Conservation (phyloP, 371 early-diverging fungal species). For the Apophysomyces sp. region DNA sequence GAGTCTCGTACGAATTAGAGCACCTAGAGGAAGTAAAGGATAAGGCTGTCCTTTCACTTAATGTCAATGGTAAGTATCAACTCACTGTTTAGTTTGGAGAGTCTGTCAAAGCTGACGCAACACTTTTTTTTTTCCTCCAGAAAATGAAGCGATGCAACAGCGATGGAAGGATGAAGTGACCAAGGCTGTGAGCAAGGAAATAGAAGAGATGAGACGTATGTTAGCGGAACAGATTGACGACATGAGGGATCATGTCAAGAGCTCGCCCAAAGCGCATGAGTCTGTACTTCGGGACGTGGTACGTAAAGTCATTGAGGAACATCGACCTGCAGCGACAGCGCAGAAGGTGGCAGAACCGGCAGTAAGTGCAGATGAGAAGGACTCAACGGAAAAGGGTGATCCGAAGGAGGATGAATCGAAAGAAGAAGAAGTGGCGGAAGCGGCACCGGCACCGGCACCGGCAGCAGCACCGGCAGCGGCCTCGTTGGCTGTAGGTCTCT, state of each 20-base stretch:
- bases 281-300: conserved; percentile 25
- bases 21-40: conserved; percentile 62
- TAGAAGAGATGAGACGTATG: conserved; percentile 25
- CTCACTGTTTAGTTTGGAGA: too few species aligned
- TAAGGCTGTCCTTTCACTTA: conserved; percentile 62
- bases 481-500: conserved; percentile 7
- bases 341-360: too few species aligned
- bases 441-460: background rate
- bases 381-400: background rate
- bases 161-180: conserved; percentile 30
- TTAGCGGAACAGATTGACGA: conserved; percentile 35
- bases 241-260: conserved; percentile 28
- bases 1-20: conserved; percentile 70
- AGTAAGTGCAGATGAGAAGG: background rate
- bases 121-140: too few species aligned
- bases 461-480: conserved; percentile 1
- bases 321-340: conserved; percentile 11
- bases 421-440: background rate
- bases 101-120: too few species aligned
- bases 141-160: conserved; percentile 25
- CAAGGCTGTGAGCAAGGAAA: conserved; percentile 31
- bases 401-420: conserved; percentile 6
- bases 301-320: conserved; percentile 21
- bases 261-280: conserved; percentile 2
- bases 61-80: conserved; percentile 60